Base-by-base conservation (phyloP, 208 protist genomes). In the Leishmania martiniquensis region DNA sequence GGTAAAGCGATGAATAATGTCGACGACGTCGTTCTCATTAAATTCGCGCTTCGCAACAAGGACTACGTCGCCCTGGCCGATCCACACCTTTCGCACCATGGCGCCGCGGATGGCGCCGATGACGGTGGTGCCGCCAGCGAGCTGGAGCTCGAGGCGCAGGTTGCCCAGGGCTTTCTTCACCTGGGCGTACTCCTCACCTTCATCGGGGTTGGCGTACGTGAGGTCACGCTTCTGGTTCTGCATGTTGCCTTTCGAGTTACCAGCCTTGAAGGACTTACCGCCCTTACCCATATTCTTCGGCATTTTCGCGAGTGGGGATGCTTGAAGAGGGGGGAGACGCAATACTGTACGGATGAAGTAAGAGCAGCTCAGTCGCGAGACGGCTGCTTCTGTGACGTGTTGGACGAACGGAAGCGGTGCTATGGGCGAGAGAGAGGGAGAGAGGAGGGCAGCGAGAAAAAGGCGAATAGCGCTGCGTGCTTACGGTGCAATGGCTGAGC, bases 121-220 rank as follows among this genome's bases (percentile, higher is more conserved):
- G n/a, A 92, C 91, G 59, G 86, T 91, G 52, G 82, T 85, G 20
- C 93, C 93, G 42, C 89, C 88, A 0, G 91, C 85, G 10, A 97
- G 80, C 82, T 95, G 88, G 22, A 98, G 97, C 85, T 99, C 97
- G 10, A 99, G 75, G 63, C 98, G 93, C 55, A 99, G 96, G 82
- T 99, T 99, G 49, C 99, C 99, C 34, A 99, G 93, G 75, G 99
- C 98, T 65, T 88, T 93, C 51, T 96, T 87, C 17, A 99, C 98
- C 83, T 99, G 96, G 2, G 97, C 99, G 88, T 99, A 99, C 84
- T 99, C 98, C 92, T 99, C 99, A 32, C 97, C 97, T 55, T 99
- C 97, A 47, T 99, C 98, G 65, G 98, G 96, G 75, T 93, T 83
- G 47, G 92, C 92, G 72, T 99, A 97, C 34, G 98, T 89, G 57